Percentiles rank a stretch among this genome's conserved stretches.
Conservation (phyloP, 1,284 basidiomycete species). For the Ceratobasidium sp. region DNA sequence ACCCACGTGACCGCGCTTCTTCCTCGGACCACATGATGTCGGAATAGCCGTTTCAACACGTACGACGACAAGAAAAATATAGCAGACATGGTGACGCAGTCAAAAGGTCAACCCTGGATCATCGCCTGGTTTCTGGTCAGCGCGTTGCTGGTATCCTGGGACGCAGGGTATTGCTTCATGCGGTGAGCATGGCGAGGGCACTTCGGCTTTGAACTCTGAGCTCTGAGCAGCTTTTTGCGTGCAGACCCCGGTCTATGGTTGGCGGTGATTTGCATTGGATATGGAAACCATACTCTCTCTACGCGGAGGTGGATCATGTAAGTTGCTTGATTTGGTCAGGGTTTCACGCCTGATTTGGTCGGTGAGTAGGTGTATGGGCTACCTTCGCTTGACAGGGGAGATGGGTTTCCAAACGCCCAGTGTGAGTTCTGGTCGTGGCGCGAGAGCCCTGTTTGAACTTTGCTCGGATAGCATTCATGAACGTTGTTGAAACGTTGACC, state of each 20-base stretch:
- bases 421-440: slow-evolving; percentile 54
- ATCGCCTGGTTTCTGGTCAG: slow-evolving; percentile 73
- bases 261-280: slow-evolving; percentile 89
- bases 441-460: background rate
- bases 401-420: slow-evolving; percentile 89
- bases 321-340: slow-evolving; percentile 42
- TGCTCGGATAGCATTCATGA: slow-evolving; percentile 66
- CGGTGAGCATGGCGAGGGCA: slow-evolving; percentile 53
- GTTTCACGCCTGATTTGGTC: background rate
- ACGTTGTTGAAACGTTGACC: slow-evolving; percentile 78
- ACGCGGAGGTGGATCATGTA: slow-evolving; percentile 74
- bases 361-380: slow-evolving; percentile 71
- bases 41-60: too few relatives aligned
- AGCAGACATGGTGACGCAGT: too few relatives aligned
- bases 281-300: slow-evolving; percentile 81
- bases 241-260: slow-evolving; percentile 65
- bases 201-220: background rate
- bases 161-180: slow-evolving; percentile 75
- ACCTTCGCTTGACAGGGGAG: slow-evolving; percentile 62
- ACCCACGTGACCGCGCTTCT: too few relatives aligned
- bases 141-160: slow-evolving; percentile 67
- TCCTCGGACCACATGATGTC: too few relatives aligned
- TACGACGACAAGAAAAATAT: too few relatives aligned
- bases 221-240: slow-evolving; percentile 13
- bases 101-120: slow-evolving; percentile 66